Evolutionary conservation across 805 yeast genomes (phyloP), one percentile per base, ranked within the genome.

Genomic region (Ogataea trehaloabstinens): DNA sequence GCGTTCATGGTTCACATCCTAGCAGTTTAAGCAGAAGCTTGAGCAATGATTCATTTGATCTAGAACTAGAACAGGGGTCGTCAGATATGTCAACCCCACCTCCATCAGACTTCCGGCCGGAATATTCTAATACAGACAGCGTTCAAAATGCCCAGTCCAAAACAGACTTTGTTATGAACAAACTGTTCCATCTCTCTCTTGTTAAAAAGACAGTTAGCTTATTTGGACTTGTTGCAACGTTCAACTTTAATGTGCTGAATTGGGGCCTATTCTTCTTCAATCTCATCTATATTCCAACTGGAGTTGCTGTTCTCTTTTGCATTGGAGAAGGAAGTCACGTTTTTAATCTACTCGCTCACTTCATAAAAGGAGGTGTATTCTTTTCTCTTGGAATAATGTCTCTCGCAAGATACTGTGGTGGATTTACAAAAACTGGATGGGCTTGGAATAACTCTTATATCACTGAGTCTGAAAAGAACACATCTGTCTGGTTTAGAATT

Each of bases 321-420:
- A 61, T 89, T 53, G 98, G 95, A 28, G 64, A 76, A 61, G 90
- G 79, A 3, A 56, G 52, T 10, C 68, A 68, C 16, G 82, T 90
- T 11, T 91, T 87, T 67, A 88, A 87, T 52, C 62, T 91, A 37
- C 71, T 91, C 41, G 99, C 99, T 2, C 99, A 91, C 63, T 87
- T 88, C 73, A 91, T 91, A 61, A 91, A 91, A 63, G 99, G 99
- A 44, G 93, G 91, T 19, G 93, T 91, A 2, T 91, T 91, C 57
- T 71, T 88, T 42, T 46, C 71, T 4, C 66, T 85, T 28, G 99
- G 99, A 16, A 44, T 90, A 6, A 58, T 89, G 5, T 75, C 95
- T n/a, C 69, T 93, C 28, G 85, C 89, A 1, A 78, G 98, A 51
- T 90, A 85, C 61, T 79, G 88, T 52, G 99, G 99, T 3, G 85